Evolutionary conservation across 139 green algal species (phyloP), one percentile per base, ranked within the genome.

Genomic region (Zygnema circumcarinatum): DNA sequence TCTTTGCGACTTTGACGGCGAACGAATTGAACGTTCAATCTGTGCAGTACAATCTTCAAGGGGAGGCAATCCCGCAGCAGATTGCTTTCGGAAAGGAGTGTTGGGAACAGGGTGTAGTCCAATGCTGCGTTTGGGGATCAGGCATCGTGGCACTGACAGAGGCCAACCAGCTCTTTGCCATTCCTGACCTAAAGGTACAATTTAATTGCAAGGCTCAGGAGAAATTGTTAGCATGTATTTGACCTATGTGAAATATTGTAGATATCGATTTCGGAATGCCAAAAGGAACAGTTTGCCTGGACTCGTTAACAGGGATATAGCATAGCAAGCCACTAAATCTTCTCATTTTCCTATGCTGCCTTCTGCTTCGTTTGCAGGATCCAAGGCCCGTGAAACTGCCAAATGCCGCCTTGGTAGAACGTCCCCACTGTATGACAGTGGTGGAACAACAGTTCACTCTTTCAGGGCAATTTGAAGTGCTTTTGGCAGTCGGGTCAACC

Each of bases 131-230:
- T 2, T 94, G 90, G 33, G 82, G 83, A 31, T 88, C 88, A 80
- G 93, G 93, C 29, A 52, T 97, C 0, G 93, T 95, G 0, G 92
- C 91, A 2, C 76, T 95, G n/a, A 95, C 95, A 1, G 73, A 36
- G 20, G 21, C n/a, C 1, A 79, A 88, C 31, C 81, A 87, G 79
- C 78, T 95, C 53, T 96, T 95, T 94, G 92, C 86, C 0, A 84
- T 96, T 0, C 62, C 85, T 0, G 88, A 92, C 75, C 32, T 96
- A 42, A 78, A 78, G 69, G 69, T 78, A 52, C 16, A 16, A 62
- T 62, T n/a, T n/a, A n/a, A n/a, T n/a, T n/a, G n/a, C n/a, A n/a
- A n/a, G n/a, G n/a, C n/a, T n/a, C n/a, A n/a, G n/a, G n/a, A n/a
- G n/a, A n/a, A n/a, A n/a, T n/a, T n/a, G n/a, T n/a, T n/a, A n/a